These are phyloP conservation scores for Ogataea methanolica DNA, from an alignment of 805 yeast species.

Conservation along the genomic window DNA sequence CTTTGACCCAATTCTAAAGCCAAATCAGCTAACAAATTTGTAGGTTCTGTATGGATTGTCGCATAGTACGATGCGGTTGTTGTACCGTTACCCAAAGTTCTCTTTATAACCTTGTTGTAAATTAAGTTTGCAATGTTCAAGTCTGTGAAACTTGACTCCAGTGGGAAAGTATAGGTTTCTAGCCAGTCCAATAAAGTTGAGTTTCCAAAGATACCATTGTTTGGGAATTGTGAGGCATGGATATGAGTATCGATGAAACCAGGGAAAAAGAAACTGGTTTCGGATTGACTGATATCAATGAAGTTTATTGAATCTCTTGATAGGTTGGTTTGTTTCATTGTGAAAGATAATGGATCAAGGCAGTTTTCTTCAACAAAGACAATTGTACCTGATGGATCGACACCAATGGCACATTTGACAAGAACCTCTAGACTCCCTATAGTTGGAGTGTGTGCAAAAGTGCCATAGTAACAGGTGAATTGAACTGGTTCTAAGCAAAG, in stretches of 20 bases:
- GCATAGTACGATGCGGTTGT: conserved; percentile 92
- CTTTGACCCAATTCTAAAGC: conserved; percentile 71
- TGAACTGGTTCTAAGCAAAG: conserved; percentile 12
- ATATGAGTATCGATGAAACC: conserved; percentile 82
- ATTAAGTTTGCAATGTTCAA: conserved; percentile 51
- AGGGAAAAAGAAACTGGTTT: conserved; percentile 64
- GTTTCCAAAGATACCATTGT: conserved; percentile 78
- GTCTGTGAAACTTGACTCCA: conserved; percentile 66
- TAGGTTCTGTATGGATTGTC: conserved; percentile 73
- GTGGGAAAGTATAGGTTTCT: conserved; percentile 79
- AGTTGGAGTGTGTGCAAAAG: conserved; percentile 67
- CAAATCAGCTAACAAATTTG: conserved; percentile 71
- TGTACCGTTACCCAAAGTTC: conserved; percentile 77
- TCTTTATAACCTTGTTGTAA: conserved; percentile 61
- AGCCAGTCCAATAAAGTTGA: conserved; percentile 89
- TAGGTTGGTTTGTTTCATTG: conserved; percentile 10
- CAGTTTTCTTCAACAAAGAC: conserved; percentile 26
- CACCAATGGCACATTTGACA: conserved; percentile 58
- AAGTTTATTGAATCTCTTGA: conserved; percentile 24
- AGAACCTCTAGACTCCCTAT: conserved; percentile 54
- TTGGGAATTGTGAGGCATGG: conserved; percentile 83
- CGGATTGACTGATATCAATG: conserved; percentile 32
- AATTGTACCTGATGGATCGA: conserved; percentile 52
- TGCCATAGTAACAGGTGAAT: conserved; percentile 55
- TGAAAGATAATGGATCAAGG: conserved; percentile 9